phyloP scores from a whole-genome alignment of 2,329 filamentous ascomycete species.

The Dactylellina leptospora region DNA sequence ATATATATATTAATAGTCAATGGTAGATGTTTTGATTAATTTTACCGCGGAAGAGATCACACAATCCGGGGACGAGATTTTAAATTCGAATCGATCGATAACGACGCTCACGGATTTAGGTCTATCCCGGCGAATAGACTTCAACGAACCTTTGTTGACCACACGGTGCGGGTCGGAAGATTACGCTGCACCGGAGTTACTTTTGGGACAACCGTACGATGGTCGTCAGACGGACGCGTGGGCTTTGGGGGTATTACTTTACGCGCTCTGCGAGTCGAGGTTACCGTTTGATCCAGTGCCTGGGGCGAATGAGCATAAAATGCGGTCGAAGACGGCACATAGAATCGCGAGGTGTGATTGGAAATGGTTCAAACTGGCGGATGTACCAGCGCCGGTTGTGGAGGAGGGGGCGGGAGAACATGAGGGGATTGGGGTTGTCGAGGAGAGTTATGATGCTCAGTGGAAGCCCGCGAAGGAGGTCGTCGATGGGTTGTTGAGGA shows the following conservation, averaged over 20 bases:
- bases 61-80: constrained; percentile 70
- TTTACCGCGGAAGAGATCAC: constrained; percentile 67
- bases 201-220: constrained; percentile 94
- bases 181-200: constrained; percentile 94
- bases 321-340: constrained; percentile 84
- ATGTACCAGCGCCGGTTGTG: constrained; percentile 42
- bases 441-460: constrained; percentile 70
- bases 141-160: constrained; percentile 83
- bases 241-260: constrained; percentile 92
- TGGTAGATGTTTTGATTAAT: constrained; percentile 86
- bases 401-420: constrained; percentile 76
- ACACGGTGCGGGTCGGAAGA: constrained; percentile 96
- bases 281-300: constrained; percentile 92
- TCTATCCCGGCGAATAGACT: constrained; percentile 81
- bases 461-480: constrained; percentile 80
- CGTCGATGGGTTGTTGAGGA: constrained; percentile 83
- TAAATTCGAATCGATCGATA: constrained; percentile 81
- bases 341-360: constrained; percentile 96
- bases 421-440: constrained; percentile 58
- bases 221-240: constrained; percentile 91
- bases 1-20: constrained; percentile 41
- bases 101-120: constrained; percentile 91
- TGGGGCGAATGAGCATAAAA: constrained; percentile 76
- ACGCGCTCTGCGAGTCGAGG: constrained; percentile 90
- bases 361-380: constrained; percentile 77